These are phyloP conservation scores for Curvularia sp. DNA, from an alignment of 2,329 filamentous ascomycete species.

Conservation along the genomic window DNA sequence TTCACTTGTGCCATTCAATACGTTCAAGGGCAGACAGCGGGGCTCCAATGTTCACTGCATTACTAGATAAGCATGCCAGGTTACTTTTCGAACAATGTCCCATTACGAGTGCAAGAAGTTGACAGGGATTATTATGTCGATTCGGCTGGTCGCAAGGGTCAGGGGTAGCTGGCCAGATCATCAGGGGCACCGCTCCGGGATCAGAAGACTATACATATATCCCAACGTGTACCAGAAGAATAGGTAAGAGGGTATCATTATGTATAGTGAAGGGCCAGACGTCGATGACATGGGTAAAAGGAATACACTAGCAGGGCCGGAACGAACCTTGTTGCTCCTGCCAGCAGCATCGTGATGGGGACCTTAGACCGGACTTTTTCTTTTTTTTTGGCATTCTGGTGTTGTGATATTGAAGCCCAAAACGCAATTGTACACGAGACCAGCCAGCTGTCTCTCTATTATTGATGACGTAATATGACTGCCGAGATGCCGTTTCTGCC, in stretches of 20 bases:
- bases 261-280: neutral
- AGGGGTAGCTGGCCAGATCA: neutral
- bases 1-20: neutral
- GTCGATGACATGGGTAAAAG: neutral
- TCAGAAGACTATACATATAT: neutral
- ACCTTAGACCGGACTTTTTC: neutral
- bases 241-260: neutral
- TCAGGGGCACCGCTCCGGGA: neutral
- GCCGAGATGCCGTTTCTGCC: neutral
- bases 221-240: neutral
- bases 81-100: neutral
- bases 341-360: neutral
- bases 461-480: slow-evolving; percentile 1
- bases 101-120: neutral
- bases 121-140: neutral
- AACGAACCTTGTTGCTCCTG: neutral
- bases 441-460: no score
- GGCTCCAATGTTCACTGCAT: neutral
- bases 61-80: neutral
- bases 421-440: neutral
- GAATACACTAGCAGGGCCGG: neutral
- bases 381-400: no score
- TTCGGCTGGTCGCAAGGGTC: neutral
- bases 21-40: neutral
- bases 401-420: neutral